A percentile compares a stretch with the other conserved stretches of the same genome.
phyloP scores from a whole-genome alignment of 305 asterid genomes.

The Solanum chacoense region DNA sequence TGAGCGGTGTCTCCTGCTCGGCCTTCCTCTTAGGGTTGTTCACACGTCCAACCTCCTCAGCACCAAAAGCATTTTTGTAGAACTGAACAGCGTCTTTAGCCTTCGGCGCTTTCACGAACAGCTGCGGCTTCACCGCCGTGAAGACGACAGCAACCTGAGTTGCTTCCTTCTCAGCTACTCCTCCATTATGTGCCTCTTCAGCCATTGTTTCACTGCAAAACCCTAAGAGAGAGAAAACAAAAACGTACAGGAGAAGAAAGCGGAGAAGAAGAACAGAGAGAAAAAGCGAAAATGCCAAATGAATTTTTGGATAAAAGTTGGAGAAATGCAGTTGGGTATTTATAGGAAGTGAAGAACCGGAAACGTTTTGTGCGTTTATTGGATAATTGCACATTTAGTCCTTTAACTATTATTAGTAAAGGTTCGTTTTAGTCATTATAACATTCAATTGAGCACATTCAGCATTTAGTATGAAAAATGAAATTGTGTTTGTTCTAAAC shows the following conservation, averaged over 20 bases:
- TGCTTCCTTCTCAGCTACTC: slow-evolving; percentile 10
- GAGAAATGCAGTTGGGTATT: not conserved
- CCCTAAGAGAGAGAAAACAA: slow-evolving; percentile 26
- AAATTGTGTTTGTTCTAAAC: not conserved
- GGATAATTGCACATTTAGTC: not conserved
- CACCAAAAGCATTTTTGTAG: slow-evolving; percentile 81
- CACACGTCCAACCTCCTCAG: slow-evolving; percentile 69
- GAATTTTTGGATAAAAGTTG: not conserved
- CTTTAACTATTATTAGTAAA: not conserved
- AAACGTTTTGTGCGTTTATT: slow-evolving; percentile 22
- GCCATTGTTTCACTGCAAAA: not conserved
- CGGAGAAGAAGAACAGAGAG: not conserved
- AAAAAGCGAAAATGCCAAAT: not conserved
- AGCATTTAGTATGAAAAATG: not conserved
- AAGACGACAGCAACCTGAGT: slow-evolving; percentile 21
- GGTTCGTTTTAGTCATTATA: not conserved
- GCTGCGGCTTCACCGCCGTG: slow-evolving; percentile 48
- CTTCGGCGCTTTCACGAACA: slow-evolving; percentile 56
- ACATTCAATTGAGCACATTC: not conserved
- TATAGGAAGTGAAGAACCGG: slow-evolving; percentile 54
- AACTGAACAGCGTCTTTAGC: slow-evolving; percentile 66
- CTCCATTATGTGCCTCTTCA: slow-evolving; percentile 32
- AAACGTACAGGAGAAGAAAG: not conserved
- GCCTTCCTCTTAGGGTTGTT: slow-evolving; percentile 73
- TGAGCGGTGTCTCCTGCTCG: slow-evolving; percentile 65